A percentile compares a stretch with the other conserved stretches of the same genome.
Conservation (phyloP, 257 asterid genomes). For the Scutellaria galericulata region DNA sequence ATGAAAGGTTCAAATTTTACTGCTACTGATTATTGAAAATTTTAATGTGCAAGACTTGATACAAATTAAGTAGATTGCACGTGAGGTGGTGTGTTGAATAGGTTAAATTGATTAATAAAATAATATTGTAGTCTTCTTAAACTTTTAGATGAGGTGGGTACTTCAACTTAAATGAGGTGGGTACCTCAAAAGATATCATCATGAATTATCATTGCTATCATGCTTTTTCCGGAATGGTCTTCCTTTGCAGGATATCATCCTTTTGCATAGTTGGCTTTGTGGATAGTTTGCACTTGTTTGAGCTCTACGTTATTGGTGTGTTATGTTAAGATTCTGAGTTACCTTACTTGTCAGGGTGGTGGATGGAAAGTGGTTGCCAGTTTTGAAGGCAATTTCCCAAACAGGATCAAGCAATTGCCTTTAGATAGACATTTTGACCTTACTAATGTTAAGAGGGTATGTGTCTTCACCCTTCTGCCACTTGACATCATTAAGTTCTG, state of each 20-base stretch:
- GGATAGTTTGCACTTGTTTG: slow-evolving; percentile 15
- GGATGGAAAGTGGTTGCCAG: slow-evolving; percentile 99
- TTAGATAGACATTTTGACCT: slow-evolving; percentile 92
- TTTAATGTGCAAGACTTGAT: not conserved
- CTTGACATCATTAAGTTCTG: slow-evolving; percentile 5
- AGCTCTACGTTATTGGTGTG: slow-evolving; percentile 12
- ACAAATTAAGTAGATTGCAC: not conserved
- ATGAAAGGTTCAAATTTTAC: not conserved
- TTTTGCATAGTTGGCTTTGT: slow-evolving; percentile 11
- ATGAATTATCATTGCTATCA: not conserved
- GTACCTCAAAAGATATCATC: not conserved
- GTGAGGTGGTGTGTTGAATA: slow-evolving; percentile 7
- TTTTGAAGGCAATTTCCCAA: slow-evolving; percentile 98
- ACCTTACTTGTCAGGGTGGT: slow-evolving; percentile 63
- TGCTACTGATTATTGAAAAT: not conserved
- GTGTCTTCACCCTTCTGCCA: slow-evolving; percentile 16
- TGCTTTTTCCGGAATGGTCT: not conserved
- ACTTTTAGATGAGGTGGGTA: not conserved
- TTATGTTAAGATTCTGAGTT: slow-evolving; percentile 34
- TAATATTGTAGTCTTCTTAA: not conserved
- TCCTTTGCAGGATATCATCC: not conserved
- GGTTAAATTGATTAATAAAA: not conserved
- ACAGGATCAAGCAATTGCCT: slow-evolving; percentile 92
- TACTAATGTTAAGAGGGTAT: slow-evolving; percentile 89
- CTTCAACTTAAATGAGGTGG: no score